Percentiles rank a stretch among this genome's conserved stretches.
These are phyloP conservation scores for Neofusicoccum laricinum DNA, from an alignment of 2,329 filamentous ascomycete species.

Conservation along the genomic window DNA sequence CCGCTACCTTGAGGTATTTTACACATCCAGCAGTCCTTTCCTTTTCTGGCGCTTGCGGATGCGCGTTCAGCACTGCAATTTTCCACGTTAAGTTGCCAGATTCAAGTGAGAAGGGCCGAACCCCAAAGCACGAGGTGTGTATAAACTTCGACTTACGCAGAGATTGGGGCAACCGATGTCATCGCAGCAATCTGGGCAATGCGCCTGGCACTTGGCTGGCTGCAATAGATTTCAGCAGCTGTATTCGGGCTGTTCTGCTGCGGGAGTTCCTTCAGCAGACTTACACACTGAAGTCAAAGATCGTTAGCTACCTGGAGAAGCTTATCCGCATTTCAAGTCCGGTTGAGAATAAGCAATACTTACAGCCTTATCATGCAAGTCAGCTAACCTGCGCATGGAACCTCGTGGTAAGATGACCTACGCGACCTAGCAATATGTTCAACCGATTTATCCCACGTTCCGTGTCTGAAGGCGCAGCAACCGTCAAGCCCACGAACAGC, in stretches of 20 bases:
- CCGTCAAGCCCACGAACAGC: neutral
- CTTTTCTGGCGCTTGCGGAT: neutral
- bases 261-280: neutral
- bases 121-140: too few relatives aligned
- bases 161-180: neutral
- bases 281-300: neutral
- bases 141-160: neutral
- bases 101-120: neutral
- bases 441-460: neutral
- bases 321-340: neutral
- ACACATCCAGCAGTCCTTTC: neutral
- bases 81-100: neutral
- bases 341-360: neutral
- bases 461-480: neutral
- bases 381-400: neutral
- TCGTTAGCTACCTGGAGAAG: neutral
- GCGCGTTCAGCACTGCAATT: neutral
- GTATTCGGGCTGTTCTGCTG: neutral
- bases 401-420: neutral
- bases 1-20: neutral
- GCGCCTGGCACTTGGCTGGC: neutral
- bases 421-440: conserved; percentile 2
- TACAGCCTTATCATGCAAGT: neutral
- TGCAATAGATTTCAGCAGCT: neutral
- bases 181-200: neutral